phyloP scores from a whole-genome alignment of 2,329 filamentous ascomycete species.

The Monascus ruber region DNA sequence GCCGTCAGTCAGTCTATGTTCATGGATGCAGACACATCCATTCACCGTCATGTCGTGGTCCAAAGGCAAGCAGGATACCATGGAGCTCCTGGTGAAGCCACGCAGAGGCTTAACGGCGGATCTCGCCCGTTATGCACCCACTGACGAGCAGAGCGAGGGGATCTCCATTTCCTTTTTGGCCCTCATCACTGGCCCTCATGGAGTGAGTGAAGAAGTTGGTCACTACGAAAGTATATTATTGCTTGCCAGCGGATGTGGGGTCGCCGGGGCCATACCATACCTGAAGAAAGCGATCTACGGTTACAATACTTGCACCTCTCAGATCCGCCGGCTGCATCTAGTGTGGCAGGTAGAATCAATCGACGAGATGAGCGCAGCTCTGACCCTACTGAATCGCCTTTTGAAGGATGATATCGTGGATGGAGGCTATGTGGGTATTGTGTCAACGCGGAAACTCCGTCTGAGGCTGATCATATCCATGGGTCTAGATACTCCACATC shows the following conservation, averaged over 20 bases:
- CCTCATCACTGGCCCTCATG: constrained; percentile 18
- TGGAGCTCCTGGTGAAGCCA: constrained; percentile 18
- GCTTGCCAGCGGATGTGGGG: constrained; percentile 20
- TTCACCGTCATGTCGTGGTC: constrained; percentile 12
- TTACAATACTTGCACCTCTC: constrained; percentile 12
- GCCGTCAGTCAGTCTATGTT: constrained; percentile 5
- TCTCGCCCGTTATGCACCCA: constrained; percentile 3
- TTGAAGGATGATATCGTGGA: too few species aligned
- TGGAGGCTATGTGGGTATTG: too few species aligned
- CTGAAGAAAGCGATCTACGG: constrained; percentile 19
- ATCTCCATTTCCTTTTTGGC: constrained; percentile 3
- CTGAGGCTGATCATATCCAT: neutral
- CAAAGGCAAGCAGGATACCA: constrained; percentile 2
- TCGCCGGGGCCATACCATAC: constrained; percentile 18
- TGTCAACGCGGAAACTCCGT: too few species aligned
- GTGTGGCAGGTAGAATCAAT: constrained; percentile 16
- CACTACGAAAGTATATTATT: constrained; percentile 20
- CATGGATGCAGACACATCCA: constrained; percentile 9
- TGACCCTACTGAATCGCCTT: too few species aligned
- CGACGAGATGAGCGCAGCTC: constrained; percentile 2
- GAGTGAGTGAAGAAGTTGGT: constrained; percentile 10
- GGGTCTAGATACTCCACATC: too few species aligned
- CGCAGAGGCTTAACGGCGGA: constrained; percentile 11
- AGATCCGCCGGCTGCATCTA: constrained; percentile 14
- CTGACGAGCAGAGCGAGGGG: constrained; percentile 1